Conservation (phyloP, 441 rosid species). For the Corymbia citriodora region DNA sequence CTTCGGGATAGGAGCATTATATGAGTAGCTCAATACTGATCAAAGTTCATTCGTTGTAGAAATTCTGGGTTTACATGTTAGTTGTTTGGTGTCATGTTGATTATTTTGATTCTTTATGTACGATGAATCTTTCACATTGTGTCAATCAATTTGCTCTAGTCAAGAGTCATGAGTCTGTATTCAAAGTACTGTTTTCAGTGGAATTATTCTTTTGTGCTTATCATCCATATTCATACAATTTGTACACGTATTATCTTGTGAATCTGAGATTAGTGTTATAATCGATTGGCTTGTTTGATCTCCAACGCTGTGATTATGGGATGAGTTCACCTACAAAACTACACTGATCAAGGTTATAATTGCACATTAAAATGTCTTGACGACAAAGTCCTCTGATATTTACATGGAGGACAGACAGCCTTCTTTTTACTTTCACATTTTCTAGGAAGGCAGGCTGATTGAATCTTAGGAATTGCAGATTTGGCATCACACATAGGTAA, state of each 20-base stretch:
- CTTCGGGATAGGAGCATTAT: conserved; percentile 6
- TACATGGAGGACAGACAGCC: neutral
- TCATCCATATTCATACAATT: neutral
- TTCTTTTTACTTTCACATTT: neutral
- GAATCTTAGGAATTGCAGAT: neutral
- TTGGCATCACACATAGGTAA: neutral
- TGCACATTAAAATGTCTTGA: neutral
- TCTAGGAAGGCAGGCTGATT: neutral
- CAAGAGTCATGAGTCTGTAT: neutral
- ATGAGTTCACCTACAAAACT: neutral
- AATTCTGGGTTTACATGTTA: conserved; percentile 14
- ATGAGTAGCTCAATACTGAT: conserved; percentile 20
- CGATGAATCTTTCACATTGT: conserved; percentile 1
- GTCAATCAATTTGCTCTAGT: neutral
- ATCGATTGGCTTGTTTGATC: neutral
- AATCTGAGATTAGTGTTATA: neutral
- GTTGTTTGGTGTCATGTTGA: conserved; percentile 18
- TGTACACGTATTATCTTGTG: neutral
- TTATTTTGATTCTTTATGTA: conserved; percentile 50
- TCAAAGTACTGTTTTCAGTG: neutral
- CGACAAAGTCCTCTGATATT: neutral
- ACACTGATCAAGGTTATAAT: neutral
- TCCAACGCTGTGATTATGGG: neutral
- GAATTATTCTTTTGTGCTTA: neutral
- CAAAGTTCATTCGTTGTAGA: conserved; percentile 19